phyloP scores from a whole-genome alignment of 176 grass and related monocot genomes.

The Calamus simplicifolius region DNA sequence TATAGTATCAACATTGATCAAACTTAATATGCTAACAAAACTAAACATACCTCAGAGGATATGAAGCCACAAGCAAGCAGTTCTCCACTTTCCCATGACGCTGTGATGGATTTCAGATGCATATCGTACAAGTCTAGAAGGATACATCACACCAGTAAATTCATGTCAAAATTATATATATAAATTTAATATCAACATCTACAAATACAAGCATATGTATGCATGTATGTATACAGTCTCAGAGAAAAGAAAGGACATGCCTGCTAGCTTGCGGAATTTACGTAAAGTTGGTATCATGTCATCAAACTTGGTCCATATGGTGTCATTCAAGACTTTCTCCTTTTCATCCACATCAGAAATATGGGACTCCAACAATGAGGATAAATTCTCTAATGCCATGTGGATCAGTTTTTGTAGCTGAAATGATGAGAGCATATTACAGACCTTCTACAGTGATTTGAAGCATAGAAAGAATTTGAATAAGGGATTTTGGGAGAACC shows the following conservation, averaged over 20 bases:
- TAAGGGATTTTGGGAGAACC: constrained; percentile 27
- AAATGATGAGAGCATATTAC: constrained; percentile 9
- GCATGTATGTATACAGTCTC: background rate
- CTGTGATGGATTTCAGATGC: constrained; percentile 82
- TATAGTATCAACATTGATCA: constrained; percentile 3
- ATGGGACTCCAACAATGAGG: constrained; percentile 64
- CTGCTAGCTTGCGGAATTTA: constrained; percentile 83
- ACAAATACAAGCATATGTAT: too few species aligned
- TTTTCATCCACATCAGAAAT: constrained; percentile 30
- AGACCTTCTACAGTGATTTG: too few species aligned
- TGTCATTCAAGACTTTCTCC: constrained; percentile 32
- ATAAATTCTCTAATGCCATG: constrained; percentile 80
- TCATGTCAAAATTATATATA: background rate
- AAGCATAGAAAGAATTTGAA: too few species aligned
- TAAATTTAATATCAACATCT: background rate
- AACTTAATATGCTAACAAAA: constrained; percentile 11
- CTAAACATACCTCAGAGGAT: constrained; percentile 53
- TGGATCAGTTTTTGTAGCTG: constrained; percentile 92
- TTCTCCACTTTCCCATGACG: constrained; percentile 79
- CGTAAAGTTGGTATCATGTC: constrained; percentile 53
- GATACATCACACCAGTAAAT: constrained; percentile 21
- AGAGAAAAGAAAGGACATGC: constrained; percentile 19
- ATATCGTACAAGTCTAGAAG: constrained; percentile 89
- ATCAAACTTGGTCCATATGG: constrained; percentile 27
- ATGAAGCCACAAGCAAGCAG: constrained; percentile 63